phyloP scores from a whole-genome alignment of 2,329 filamentous ascomycete genomes.

The Fonsecaea erecta region DNA sequence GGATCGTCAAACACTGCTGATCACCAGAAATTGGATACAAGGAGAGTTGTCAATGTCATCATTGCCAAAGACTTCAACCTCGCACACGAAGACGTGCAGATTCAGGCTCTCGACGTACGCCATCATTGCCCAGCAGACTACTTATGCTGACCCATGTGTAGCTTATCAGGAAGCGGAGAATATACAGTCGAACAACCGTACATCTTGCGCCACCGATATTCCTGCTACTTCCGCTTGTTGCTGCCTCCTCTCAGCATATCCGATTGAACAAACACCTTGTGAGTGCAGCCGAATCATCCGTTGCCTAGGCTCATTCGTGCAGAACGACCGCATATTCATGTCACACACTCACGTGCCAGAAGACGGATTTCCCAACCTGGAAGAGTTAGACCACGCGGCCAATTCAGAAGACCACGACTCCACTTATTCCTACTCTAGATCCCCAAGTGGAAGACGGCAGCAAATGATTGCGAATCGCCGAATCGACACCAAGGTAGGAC shows the following conservation, averaged over 20 bases:
- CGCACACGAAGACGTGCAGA: slow-evolving; percentile 76
- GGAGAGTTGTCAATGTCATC: slow-evolving; percentile 76
- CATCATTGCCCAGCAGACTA: neutral
- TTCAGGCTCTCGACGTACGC: slow-evolving; percentile 69
- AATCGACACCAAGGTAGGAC: slow-evolving; percentile 38
- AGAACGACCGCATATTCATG: slow-evolving; percentile 83
- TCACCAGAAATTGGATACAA: slow-evolving; percentile 49
- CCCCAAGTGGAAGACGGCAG: slow-evolving; percentile 17
- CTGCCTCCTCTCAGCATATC: slow-evolving; percentile 41
- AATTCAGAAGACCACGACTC: slow-evolving; percentile 22
- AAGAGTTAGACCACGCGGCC: slow-evolving; percentile 58
- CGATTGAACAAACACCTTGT: slow-evolving; percentile 51
- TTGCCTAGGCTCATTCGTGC: slow-evolving; percentile 21
- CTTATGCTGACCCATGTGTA: slow-evolving; percentile 50
- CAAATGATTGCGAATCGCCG: slow-evolving; percentile 23
- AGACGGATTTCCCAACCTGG: slow-evolving; percentile 75
- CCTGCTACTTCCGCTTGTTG: slow-evolving; percentile 75
- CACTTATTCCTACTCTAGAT: slow-evolving; percentile 21
- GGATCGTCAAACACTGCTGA: slow-evolving; percentile 16
- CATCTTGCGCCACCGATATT: slow-evolving; percentile 78
- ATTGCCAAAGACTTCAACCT: slow-evolving; percentile 79
- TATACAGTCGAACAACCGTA: slow-evolving; percentile 75
- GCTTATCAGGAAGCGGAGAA: slow-evolving; percentile 77
- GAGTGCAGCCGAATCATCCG: neutral
- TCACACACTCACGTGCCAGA: slow-evolving; percentile 79